Evolutionary conservation across 2,329 filamentous ascomycete genomes (phyloP).

Genomic region (Sporothrix brunneoviolacea): DNA sequence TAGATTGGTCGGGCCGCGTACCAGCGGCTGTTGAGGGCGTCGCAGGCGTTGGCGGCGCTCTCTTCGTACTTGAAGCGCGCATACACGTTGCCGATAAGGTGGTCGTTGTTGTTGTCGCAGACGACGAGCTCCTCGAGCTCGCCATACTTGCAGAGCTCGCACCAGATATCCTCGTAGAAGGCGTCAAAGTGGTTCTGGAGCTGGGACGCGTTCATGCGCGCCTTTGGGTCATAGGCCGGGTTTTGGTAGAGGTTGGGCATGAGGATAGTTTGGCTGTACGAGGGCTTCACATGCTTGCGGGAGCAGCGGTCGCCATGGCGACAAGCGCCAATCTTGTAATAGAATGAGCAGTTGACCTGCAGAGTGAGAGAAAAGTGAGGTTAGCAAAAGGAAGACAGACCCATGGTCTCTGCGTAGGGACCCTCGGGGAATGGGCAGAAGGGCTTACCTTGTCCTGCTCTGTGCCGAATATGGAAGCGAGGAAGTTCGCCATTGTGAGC

Average conservation of each 20-base stretch:
- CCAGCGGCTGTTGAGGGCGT: conserved; percentile 90
- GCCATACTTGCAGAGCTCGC: conserved; percentile 98
- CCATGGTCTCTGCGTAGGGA: too few relatives aligned
- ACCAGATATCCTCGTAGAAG: conserved; percentile 99
- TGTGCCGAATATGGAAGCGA: conserved; percentile 98
- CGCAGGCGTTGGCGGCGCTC: conserved; percentile 85
- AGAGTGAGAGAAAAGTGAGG: not conserved
- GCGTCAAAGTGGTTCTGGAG: conserved; percentile 99
- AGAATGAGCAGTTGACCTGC: conserved; percentile 94
- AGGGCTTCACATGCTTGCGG: conserved; percentile 98
- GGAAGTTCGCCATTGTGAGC: conserved; percentile 84
- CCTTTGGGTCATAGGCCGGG: conserved; percentile 92
- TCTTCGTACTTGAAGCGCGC: conserved; percentile 99
- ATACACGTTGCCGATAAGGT: conserved; percentile 98
- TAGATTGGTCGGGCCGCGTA: conserved; percentile 96
- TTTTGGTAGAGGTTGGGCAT: conserved; percentile 99
- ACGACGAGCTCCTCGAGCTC: conserved; percentile 97
- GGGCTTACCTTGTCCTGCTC: conserved; percentile 77
- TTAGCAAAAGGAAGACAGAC: conserved; percentile 1
- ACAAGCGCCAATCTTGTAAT: conserved; percentile 99
- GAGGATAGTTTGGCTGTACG: conserved; percentile 94
- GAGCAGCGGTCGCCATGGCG: conserved; percentile 97
- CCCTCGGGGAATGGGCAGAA: conserved; percentile 17
- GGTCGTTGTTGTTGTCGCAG: conserved; percentile 99
- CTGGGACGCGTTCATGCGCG: conserved; percentile 92